phyloP scores from a whole-genome alignment of 768 basidiomycete genomes.

The Mycena latifolia region DNA sequence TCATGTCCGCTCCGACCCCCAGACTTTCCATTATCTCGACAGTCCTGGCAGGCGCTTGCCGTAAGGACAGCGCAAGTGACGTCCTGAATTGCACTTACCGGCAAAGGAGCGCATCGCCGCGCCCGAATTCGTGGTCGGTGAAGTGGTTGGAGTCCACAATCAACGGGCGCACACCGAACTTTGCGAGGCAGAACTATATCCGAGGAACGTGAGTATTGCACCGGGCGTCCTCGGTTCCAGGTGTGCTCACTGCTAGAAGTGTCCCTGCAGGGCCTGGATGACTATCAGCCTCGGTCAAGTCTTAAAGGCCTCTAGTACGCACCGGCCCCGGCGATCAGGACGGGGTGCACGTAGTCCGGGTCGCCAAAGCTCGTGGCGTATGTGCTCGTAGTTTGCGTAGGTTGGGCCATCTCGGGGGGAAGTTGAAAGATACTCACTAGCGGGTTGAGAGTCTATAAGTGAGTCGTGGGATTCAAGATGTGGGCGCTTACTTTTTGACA shows the following conservation, averaged over 20 bases:
- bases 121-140: constrained; percentile 25
- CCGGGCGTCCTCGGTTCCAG: background rate
- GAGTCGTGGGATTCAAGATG: no score
- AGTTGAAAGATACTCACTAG: no score
- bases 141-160: constrained; percentile 22
- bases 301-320: no score
- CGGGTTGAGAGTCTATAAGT: no score
- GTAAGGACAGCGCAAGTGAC: background rate
- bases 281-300: no score
- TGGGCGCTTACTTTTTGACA: no score
- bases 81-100: background rate
- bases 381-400: no score
- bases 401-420: no score
- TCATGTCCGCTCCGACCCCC: constrained; percentile 1
- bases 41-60: background rate
- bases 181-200: constrained; percentile 13
- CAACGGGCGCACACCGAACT: constrained; percentile 11
- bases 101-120: constrained; percentile 18
- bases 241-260: constrained; percentile 12
- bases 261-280: constrained; percentile 19
- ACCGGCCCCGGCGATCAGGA: no score
- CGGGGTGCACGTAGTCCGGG: no score
- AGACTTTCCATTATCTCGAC: constrained; percentile 17
- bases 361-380: no score
- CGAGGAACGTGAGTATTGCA: background rate